phyloP scores from a whole-genome alignment of 2,329 filamentous ascomycete species.

The Xylariomycetidae sp. region DNA sequence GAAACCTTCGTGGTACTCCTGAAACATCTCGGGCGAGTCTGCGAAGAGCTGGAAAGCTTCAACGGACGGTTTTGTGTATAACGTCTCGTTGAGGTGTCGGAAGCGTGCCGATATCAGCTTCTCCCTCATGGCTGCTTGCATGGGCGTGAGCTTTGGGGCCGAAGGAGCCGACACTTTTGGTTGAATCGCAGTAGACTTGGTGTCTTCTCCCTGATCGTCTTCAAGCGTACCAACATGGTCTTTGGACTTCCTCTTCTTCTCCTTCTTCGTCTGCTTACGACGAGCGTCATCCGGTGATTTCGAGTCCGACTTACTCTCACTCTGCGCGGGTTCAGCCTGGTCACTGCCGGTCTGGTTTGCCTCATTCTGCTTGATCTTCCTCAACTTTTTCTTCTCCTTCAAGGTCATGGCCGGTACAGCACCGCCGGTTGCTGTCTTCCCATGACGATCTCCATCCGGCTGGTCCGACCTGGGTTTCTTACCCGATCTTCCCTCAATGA shows the following conservation, averaged over 20 bases:
- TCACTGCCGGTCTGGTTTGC: slow-evolving; percentile 5
- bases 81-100: slow-evolving; percentile 91
- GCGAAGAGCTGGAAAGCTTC: slow-evolving; percentile 80
- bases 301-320: slow-evolving; percentile 7
- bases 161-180: slow-evolving; percentile 19
- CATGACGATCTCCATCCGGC: slow-evolving; percentile 10
- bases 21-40: slow-evolving; percentile 85
- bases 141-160: slow-evolving; percentile 69
- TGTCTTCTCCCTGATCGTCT: slow-evolving; percentile 9
- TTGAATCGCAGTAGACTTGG: slow-evolving; percentile 7
- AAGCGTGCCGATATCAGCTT: slow-evolving; percentile 95
- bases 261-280: slow-evolving; percentile 1
- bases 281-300: slow-evolving; percentile 3
- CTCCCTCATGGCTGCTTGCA: slow-evolving; percentile 89
- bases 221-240: slow-evolving; percentile 7
- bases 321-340: too few relatives aligned
- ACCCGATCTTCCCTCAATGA: slow-evolving; percentile 62
- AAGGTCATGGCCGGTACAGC: slow-evolving; percentile 13
- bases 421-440: slow-evolving; percentile 6
- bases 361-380: slow-evolving; percentile 16
- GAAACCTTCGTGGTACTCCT: slow-evolving; percentile 95
- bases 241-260: slow-evolving; percentile 26
- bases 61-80: slow-evolving; percentile 85
- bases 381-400: slow-evolving; percentile 24
- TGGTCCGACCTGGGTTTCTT: slow-evolving; percentile 25